Evolutionary conservation across 331 rosid species (phyloP).

Genomic region (Phaseolus coccineus): DNA sequence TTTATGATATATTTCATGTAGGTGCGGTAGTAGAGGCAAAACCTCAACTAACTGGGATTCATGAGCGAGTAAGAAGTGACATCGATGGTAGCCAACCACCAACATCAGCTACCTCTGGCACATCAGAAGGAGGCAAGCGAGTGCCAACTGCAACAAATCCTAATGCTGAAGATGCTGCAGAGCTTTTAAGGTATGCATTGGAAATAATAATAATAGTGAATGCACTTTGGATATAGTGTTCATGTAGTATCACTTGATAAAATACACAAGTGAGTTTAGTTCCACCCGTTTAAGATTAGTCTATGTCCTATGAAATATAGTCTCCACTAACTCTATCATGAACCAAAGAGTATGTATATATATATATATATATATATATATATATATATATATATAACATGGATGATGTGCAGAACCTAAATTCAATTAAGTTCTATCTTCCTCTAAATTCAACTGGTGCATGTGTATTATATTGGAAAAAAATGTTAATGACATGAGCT

Average conservation of each 20-base stretch:
- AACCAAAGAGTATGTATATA: neutral
- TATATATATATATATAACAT: neutral
- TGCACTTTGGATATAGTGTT: neutral
- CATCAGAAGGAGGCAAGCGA: slow-evolving; percentile 65
- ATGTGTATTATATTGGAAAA: neutral
- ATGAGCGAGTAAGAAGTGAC: slow-evolving; percentile 96
- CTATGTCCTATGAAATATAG: neutral
- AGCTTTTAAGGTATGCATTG: slow-evolving; percentile 73
- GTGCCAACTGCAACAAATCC: slow-evolving; percentile 85
- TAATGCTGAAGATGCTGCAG: slow-evolving; percentile 95
- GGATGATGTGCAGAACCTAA: neutral
- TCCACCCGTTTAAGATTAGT: neutral
- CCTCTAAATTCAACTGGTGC: neutral
- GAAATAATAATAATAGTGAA: neutral
- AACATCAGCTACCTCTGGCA: slow-evolving; percentile 48
- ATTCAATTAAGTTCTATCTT: neutral
- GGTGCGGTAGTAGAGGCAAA: slow-evolving; percentile 88
- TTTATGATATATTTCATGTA: slow-evolving; percentile 33
- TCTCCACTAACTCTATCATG: neutral
- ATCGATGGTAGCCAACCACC: slow-evolving; percentile 69
- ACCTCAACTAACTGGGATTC: slow-evolving; percentile 92
- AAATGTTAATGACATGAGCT: neutral
- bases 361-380: too few species aligned
- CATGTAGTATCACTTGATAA: neutral
- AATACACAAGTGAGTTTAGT: neutral